Evolutionary conservation across 345 rosid genomes (phyloP), one percentile per base, ranked within the genome.

Genomic region (Salix exigua): DNA sequence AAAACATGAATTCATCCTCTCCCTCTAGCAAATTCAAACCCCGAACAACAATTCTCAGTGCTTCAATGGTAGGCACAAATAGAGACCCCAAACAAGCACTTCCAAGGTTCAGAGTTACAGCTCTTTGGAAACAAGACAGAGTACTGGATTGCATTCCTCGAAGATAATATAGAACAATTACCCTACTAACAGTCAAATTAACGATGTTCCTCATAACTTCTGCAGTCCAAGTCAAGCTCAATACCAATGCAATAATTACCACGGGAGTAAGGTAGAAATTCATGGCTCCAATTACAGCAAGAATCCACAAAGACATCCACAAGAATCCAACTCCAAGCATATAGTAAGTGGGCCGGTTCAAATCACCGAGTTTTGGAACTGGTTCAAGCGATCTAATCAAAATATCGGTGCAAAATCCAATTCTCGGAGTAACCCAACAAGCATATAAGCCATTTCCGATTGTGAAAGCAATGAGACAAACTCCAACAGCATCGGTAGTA

Each of bases 1-100:
- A 96, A 79, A 92, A 96, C 97, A 94, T 89, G 89, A 94, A 96
- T 84, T 96, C 99, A 55, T 94, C 99, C 83, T 96, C 98, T 78
- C 99, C 99, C 70, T 89, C 91, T 0, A 96, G 97, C 88, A 96
- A 85, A 82, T 91, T 94, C 86, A 94, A 68, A 18, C 89, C 94
- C 72, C 98, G 87, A 44, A 97, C 98, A 6, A 96, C 48, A 37
- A 96, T 90, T 76, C 99, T 88, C 55, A 96, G 71, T 1, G 94
- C 93, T 88, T 96, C 99, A 58, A 96, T 96, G 0, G 97, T 3
- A 0, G 99, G 98, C 75, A 96, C 95, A 75, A 96, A 96, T 53
- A 96, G 66, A 62, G 99, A 96, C 1, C 97, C 99, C 12, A 96
- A 83, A 82, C 98, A 96, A 28, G 99, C 98, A 72, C 99, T 96